These are phyloP conservation scores for Sphaerulina vaccinii DNA, from an alignment of 2,329 filamentous ascomycete species.

Conservation along the genomic window DNA sequence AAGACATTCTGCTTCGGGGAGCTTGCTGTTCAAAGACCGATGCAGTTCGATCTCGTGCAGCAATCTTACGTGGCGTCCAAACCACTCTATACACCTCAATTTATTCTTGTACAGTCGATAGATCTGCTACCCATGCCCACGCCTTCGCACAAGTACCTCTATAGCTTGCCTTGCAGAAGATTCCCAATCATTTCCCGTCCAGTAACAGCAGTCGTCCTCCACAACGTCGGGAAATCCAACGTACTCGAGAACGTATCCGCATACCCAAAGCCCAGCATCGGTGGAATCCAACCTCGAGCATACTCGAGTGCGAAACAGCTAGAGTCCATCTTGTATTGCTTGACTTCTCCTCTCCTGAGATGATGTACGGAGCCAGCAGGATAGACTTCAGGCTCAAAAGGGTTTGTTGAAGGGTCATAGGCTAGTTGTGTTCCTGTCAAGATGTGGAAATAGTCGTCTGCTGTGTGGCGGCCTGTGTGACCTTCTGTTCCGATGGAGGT, in stretches of 20 bases:
- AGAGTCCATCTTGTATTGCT: conserved; percentile 80
- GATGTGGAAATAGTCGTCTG: conserved; percentile 95
- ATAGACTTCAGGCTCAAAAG: conserved; percentile 69
- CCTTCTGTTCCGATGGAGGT: conserved; percentile 82
- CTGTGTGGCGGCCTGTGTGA: conserved; percentile 83
- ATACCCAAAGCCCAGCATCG: conserved; percentile 88
- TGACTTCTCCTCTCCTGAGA: conserved; percentile 67
- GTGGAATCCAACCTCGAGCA: conserved; percentile 84
- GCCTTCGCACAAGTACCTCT: no score
- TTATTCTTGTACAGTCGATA: no score
- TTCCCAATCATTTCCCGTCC: conserved; percentile 74
- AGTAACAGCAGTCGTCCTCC: conserved; percentile 73
- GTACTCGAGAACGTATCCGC: conserved; percentile 78
- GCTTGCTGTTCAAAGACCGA: no score
- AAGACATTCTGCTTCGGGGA: no score
- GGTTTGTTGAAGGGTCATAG: conserved; percentile 60
- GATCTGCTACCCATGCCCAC: no score
- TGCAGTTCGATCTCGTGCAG: no score
- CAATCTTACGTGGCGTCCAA: no score
- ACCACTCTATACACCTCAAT: no score
- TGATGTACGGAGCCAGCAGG: conserved; percentile 68
- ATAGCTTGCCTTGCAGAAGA: conserved; percentile 69
- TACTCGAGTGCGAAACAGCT: conserved; percentile 80
- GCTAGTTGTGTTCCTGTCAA: conserved; percentile 73
- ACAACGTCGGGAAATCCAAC: conserved; percentile 80